These are phyloP conservation scores for Vigna radiata DNA, from an alignment of 306 rosid species.

Conservation along the genomic window DNA sequence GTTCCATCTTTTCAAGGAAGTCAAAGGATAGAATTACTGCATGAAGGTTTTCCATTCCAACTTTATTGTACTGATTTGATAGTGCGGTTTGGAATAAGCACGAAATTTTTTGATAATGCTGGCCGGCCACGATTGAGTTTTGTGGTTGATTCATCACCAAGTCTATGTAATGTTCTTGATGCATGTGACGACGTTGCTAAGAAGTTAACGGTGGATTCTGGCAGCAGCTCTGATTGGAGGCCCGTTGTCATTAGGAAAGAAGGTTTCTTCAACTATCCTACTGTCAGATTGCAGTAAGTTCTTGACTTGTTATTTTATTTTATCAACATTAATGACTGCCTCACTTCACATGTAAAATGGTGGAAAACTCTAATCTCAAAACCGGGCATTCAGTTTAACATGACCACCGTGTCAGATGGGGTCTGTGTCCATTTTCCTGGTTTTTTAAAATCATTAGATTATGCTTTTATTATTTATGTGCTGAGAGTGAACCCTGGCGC, in stretches of 20 bases:
- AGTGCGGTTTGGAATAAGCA: slow-evolving; percentile 86
- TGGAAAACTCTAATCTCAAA: background rate
- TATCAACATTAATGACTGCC: slow-evolving; percentile 11
- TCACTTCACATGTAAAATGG: slow-evolving; percentile 31
- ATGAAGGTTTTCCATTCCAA: slow-evolving; percentile 67
- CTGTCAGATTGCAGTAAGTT: slow-evolving; percentile 93
- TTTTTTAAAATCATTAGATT: slow-evolving; percentile 32
- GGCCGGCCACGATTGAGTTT: slow-evolving; percentile 77
- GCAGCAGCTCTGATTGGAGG: slow-evolving; percentile 80
- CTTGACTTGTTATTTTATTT: slow-evolving; percentile 19
- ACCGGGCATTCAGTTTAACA: slow-evolving; percentile 29
- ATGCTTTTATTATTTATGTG: slow-evolving; percentile 15
- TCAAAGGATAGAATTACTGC: slow-evolving; percentile 74
- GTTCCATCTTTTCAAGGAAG: slow-evolving; percentile 60
- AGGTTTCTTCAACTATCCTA: slow-evolving; percentile 78
- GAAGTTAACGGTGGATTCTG: slow-evolving; percentile 63
- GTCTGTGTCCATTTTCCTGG: background rate
- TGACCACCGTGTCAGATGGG: background rate
- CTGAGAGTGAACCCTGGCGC: background rate
- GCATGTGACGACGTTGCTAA: slow-evolving; percentile 70
- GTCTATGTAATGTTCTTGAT: slow-evolving; percentile 78
- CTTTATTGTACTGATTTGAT: slow-evolving; percentile 67
- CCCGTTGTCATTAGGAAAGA: slow-evolving; percentile 73
- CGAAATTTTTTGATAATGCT: slow-evolving; percentile 71
- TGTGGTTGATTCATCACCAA: slow-evolving; percentile 70